These are phyloP conservation scores for Fermentozyma sake DNA, from an alignment of 1,139 yeast genomes.

Conservation along the genomic window DNA sequence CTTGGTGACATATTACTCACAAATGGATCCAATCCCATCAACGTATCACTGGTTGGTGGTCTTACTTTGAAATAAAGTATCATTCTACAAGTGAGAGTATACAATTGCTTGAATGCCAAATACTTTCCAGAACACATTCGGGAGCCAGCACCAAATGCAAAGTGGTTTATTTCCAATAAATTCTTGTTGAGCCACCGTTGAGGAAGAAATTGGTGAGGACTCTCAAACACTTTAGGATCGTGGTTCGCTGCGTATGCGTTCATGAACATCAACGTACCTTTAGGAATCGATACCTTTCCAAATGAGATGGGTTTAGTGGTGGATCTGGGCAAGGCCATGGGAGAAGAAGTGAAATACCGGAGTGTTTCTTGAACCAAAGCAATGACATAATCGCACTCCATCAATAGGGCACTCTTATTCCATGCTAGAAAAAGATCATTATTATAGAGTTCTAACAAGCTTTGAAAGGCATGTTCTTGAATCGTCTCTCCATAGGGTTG, in stretches of 20 bases:
- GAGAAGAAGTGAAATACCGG: slow-evolving; percentile 61
- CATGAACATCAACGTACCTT: slow-evolving; percentile 55
- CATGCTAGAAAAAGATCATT: slow-evolving; percentile 40
- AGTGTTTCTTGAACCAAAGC: slow-evolving; percentile 65
- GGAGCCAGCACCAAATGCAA: slow-evolving; percentile 68
- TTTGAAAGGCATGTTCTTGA: slow-evolving; percentile 39
- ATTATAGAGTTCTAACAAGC: slow-evolving; percentile 28
- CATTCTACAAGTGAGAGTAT: slow-evolving; percentile 33
- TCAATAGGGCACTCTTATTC: slow-evolving; percentile 33
- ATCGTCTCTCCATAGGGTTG: slow-evolving; percentile 42
- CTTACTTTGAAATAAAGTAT: slow-evolving; percentile 34
- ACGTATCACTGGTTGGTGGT: slow-evolving; percentile 28
- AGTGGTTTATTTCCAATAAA: slow-evolving; percentile 26
- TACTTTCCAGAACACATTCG: slow-evolving; percentile 66
- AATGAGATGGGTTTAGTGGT: slow-evolving; percentile 48
- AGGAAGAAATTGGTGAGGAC: slow-evolving; percentile 54
- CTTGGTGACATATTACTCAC: slow-evolving; percentile 43
- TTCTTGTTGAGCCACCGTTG: slow-evolving; percentile 45
- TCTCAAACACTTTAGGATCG: slow-evolving; percentile 42
- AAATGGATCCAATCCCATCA: slow-evolving; percentile 49
- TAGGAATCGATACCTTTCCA: slow-evolving; percentile 42
- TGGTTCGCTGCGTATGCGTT: slow-evolving; percentile 72
- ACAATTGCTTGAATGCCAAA: slow-evolving; percentile 60
- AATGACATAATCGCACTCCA: slow-evolving; percentile 42
- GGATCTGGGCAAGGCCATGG: slow-evolving; percentile 60